These are phyloP conservation scores for Fraxinus paxiana DNA, from an alignment of 305 asterid genomes.

Conservation along the genomic window DNA sequence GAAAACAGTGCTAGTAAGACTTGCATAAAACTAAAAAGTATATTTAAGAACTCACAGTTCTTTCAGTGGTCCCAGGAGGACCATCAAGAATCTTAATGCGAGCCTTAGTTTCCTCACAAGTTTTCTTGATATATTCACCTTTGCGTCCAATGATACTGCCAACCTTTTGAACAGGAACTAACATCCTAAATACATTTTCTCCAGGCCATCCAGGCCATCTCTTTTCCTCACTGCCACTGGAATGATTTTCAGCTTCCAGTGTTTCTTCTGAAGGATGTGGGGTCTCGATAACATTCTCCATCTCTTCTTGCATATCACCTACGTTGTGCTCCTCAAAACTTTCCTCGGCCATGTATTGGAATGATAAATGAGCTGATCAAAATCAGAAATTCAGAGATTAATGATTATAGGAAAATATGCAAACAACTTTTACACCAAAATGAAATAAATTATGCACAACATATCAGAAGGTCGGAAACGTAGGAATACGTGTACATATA, in stretches of 20 bases:
- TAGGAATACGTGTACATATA: neutral
- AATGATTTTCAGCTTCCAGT: slow-evolving; percentile 33
- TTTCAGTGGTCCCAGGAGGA: slow-evolving; percentile 68
- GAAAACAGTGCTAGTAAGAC: slow-evolving; percentile 8
- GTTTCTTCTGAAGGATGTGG: slow-evolving; percentile 34
- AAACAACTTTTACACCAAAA: neutral
- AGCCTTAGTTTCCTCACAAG: slow-evolving; percentile 59
- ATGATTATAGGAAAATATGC: neutral
- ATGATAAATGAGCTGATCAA: neutral
- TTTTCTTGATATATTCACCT: slow-evolving; percentile 66
- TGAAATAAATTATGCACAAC: neutral
- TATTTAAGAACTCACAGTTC: slow-evolving; percentile 55
- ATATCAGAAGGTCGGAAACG: neutral
- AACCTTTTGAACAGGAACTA: slow-evolving; percentile 71
- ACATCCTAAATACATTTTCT: slow-evolving; percentile 71
- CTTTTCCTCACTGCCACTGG: slow-evolving; percentile 43
- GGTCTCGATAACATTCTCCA: slow-evolving; percentile 24
- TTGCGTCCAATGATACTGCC: slow-evolving; percentile 80
- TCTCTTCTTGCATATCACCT: slow-evolving; percentile 31
- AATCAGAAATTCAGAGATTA: neutral
- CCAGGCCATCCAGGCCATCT: slow-evolving; percentile 98
- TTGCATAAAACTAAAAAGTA: neutral
- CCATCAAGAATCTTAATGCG: slow-evolving; percentile 73
- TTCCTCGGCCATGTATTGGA: slow-evolving; percentile 56
- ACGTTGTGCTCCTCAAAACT: slow-evolving; percentile 35